Evolutionary conservation across 140 eudicot genomes (phyloP).

Genomic region (Stevia rebaudiana): DNA sequence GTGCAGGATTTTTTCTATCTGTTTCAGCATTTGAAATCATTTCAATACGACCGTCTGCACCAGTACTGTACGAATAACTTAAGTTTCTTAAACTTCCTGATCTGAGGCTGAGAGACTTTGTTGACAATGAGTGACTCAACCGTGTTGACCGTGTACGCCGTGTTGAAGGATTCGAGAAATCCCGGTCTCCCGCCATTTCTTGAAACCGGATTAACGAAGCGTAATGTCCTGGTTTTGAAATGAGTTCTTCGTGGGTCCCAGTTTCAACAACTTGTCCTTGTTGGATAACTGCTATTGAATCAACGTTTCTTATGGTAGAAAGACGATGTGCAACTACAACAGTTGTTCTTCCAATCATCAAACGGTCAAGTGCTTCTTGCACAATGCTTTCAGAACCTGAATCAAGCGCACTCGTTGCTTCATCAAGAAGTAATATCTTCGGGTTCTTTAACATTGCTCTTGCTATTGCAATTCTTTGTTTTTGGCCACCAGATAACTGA

Average conservation of each 20-base stretch:
- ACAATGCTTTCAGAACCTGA: conserved; percentile 93
- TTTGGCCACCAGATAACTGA: conserved; percentile 96
- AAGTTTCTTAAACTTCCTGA: conserved; percentile 91
- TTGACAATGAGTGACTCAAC: conserved; percentile 74
- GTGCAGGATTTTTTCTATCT: conserved; percentile 81
- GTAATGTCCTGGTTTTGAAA: conserved; percentile 77
- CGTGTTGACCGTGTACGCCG: conserved; percentile 77
- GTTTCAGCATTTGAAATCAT: conserved; percentile 94
- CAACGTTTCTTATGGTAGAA: conserved; percentile 92
- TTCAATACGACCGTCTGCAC: conserved; percentile 94
- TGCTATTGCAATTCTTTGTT: conserved; percentile 96
- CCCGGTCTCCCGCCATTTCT: conserved; percentile 94
- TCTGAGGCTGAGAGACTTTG: conserved; percentile 90
- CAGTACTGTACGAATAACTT: conserved; percentile 91
- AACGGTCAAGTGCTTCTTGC: conserved; percentile 95
- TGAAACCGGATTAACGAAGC: conserved; percentile 86
- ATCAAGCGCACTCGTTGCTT: conserved; percentile 96
- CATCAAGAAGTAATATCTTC: conserved; percentile 86
- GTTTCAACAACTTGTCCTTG: conserved; percentile 92
- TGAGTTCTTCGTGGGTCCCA: conserved; percentile 87
- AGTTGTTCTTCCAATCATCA: conserved; percentile 92
- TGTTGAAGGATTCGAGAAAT: conserved; percentile 83
- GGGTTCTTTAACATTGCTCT: conserved; percentile 97
- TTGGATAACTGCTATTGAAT: conserved; percentile 87
- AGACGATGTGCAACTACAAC: conserved; percentile 96